Evolutionary conservation across 345 rosid species (phyloP).

Genomic region (Eucalyptus sp.): DNA sequence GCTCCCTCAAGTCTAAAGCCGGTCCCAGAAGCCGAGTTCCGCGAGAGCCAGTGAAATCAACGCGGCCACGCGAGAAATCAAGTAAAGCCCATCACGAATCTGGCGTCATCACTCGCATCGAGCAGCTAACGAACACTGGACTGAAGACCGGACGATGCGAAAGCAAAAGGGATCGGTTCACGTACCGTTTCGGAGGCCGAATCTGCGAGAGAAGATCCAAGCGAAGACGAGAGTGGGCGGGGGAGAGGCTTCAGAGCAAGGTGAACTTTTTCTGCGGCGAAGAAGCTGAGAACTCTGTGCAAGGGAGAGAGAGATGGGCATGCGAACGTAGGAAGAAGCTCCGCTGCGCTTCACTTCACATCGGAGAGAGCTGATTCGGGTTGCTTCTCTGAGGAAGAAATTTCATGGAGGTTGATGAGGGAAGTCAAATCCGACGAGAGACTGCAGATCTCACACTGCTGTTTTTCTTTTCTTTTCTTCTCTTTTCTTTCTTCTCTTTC

Average conservation of each 20-base stretch:
- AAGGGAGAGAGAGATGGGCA: not conserved
- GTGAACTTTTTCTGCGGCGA: not conserved
- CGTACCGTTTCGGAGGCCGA: not conserved
- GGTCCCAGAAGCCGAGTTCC: not conserved
- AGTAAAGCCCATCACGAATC: not conserved
- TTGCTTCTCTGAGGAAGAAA: not conserved
- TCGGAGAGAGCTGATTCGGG: not conserved
- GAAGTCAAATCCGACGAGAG: not conserved
- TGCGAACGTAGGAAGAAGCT: not conserved
- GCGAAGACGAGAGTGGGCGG: not conserved
- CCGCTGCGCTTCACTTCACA: not conserved
- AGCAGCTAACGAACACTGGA: not conserved
- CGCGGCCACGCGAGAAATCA: not conserved
- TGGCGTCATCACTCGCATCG: not conserved
- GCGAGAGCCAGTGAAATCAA: not conserved
- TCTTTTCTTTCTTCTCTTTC: not conserved
- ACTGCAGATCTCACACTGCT: not conserved
- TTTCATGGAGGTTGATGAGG: not conserved
- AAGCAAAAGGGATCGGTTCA: not conserved
- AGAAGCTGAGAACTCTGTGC: not conserved
- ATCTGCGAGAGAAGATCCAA: not conserved
- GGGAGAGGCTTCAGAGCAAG: not conserved
- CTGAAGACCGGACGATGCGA: not conserved
- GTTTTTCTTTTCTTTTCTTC: not conserved
- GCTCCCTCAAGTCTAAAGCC: not conserved